Percentiles rank a stretch among this genome's conserved stretches.
Evolutionary conservation across 202 grass and related monocot species (phyloP).

Genomic region (Brachypodium distachyon): DNA sequence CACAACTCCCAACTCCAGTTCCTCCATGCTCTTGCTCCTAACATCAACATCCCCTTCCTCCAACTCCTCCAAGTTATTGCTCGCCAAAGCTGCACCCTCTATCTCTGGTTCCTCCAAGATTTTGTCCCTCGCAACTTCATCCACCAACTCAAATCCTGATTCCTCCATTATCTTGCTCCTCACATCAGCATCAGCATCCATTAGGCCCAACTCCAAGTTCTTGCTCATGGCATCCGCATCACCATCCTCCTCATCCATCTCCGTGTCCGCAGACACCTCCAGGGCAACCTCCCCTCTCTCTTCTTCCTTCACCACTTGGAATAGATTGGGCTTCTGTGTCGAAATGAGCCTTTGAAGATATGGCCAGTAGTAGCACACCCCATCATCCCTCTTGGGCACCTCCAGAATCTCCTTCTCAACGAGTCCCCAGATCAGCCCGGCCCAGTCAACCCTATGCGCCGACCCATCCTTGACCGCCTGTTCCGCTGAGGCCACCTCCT

Average conservation of each 20-base stretch:
- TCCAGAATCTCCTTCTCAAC: slow-evolving; percentile 78
- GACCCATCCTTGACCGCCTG: slow-evolving; percentile 49
- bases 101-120: neutral
- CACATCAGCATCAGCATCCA: neutral
- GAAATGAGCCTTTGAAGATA: slow-evolving; percentile 68
- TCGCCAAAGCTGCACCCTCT: neutral
- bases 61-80: neutral
- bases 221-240: neutral
- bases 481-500: slow-evolving; percentile 41
- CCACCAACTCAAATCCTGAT: neutral
- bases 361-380: slow-evolving; percentile 48
- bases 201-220: neutral
- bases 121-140: neutral
- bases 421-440: slow-evolving; percentile 65
- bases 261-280: slow-evolving; percentile 17
- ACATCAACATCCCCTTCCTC: neutral
- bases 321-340: slow-evolving; percentile 40
- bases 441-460: slow-evolving; percentile 74
- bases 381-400: slow-evolving; percentile 30
- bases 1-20: neutral
- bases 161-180: neutral
- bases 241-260: slow-evolving; percentile 5
- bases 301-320: slow-evolving; percentile 37
- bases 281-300: slow-evolving; percentile 26
- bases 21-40: neutral